Percentiles rank a stretch among this genome's conserved stretches.
These are phyloP conservation scores for Nymphaea thermarum DNA, from an alignment of 164 flowering plant genomes.

Conservation along the genomic window DNA sequence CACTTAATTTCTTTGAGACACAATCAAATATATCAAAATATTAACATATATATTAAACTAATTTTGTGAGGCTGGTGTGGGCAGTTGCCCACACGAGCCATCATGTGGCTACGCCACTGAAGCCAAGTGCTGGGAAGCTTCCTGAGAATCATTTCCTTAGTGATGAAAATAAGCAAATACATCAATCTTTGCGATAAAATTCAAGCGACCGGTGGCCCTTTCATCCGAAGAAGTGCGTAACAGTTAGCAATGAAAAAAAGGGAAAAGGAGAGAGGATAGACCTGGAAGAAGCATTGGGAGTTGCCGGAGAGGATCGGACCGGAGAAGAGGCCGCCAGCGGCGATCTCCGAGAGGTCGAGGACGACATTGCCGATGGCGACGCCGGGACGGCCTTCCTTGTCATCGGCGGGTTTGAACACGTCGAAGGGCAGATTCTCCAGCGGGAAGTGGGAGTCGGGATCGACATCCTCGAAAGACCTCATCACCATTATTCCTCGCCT, in stretches of 20 bases:
- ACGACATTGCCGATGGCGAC: conserved; percentile 89
- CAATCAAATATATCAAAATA: too few relatives aligned
- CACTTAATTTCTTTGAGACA: too few relatives aligned
- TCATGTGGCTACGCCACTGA: too few relatives aligned
- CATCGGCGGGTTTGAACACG: conserved; percentile 41
- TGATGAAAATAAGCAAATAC: too few relatives aligned
- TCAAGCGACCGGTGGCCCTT: too few relatives aligned
- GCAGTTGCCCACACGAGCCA: too few relatives aligned
- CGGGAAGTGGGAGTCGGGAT: conserved; percentile 77
- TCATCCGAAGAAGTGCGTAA: too few relatives aligned
- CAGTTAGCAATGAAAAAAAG: background rate
- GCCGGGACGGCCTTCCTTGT: conserved; percentile 46
- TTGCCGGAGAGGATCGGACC: conserved; percentile 42
- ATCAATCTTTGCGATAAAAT: too few relatives aligned
- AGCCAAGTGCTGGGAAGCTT: too few relatives aligned
- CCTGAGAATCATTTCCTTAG: too few relatives aligned
- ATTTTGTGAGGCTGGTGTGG: too few relatives aligned
- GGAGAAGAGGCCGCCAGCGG: conserved; percentile 67
- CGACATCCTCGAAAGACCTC: conserved; percentile 66
- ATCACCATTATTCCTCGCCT: conserved; percentile 34
- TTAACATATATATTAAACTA: too few relatives aligned
- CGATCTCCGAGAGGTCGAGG: conserved; percentile 64
- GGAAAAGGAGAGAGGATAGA: conserved; percentile 6
- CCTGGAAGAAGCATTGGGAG: conserved; percentile 81
- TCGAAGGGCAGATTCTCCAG: conserved; percentile 94